These are phyloP conservation scores for Hortiboletus flavorubellus DNA, from an alignment of 768 basidiomycete species.

Conservation along the genomic window DNA sequence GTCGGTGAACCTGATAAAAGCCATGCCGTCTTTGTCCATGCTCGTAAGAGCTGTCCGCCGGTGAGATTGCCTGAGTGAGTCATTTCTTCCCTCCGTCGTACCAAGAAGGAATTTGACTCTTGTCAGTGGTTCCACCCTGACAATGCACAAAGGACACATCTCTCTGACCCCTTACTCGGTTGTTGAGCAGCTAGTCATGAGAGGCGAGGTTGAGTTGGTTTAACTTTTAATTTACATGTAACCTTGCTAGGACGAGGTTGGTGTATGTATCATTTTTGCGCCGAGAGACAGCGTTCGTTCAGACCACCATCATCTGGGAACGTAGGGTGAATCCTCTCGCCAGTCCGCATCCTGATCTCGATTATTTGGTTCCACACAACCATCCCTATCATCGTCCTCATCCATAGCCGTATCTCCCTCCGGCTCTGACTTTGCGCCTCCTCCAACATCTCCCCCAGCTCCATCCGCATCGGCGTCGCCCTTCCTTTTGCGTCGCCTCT, in stretches of 20 bases:
- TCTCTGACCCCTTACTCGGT: slow-evolving; percentile 74
- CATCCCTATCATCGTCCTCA: slow-evolving; percentile 44
- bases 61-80: slow-evolving; percentile 68
- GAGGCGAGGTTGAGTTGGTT: slow-evolving; percentile 76
- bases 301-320: slow-evolving; percentile 32
- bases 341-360: slow-evolving; percentile 44
- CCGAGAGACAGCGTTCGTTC: slow-evolving; percentile 5
- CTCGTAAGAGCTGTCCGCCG: slow-evolving; percentile 64
- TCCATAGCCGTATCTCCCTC: slow-evolving; percentile 36
- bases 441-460: slow-evolving; percentile 34
- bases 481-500: slow-evolving; percentile 51
- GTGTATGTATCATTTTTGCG: slow-evolving; percentile 10
- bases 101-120: not conserved
- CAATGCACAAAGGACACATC: slow-evolving; percentile 79
- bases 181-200: slow-evolving; percentile 67
- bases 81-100: not conserved
- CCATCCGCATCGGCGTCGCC: slow-evolving; percentile 33
- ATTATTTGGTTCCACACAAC: slow-evolving; percentile 36
- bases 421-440: slow-evolving; percentile 37
- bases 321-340: slow-evolving; percentile 42
- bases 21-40: slow-evolving; percentile 79
- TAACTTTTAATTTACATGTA: slow-evolving; percentile 34
- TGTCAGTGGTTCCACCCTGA: slow-evolving; percentile 62
- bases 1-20: slow-evolving; percentile 77
- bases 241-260: slow-evolving; percentile 8